Evolutionary conservation across 2,329 filamentous ascomycete genomes (phyloP), one percentile per base, ranked within the genome.

Genomic region (Xylariales sp.): DNA sequence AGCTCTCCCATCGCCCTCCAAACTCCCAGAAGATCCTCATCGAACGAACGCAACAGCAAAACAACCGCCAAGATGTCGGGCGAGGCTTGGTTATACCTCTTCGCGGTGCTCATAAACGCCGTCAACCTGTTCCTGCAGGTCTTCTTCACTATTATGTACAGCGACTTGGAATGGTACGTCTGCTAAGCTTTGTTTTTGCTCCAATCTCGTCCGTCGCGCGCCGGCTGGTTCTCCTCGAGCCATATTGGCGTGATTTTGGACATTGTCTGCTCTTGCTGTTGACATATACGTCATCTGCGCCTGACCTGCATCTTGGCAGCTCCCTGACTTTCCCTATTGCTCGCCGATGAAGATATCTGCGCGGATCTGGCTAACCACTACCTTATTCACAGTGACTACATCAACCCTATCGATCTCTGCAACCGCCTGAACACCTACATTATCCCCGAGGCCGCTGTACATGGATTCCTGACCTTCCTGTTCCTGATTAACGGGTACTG

Each of bases 91-190:
- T 76, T 98, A 65, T 98, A 94, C 74, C 83, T 98, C 57, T 78
- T 98, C 69, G 84, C 91, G 70, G 94, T 98, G 67, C 79, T 98
- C 64, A 94, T 98, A 76, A 98, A 98, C 74, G 93, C 93, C 73
- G 90, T 98, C 81, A 98, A 98, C 76, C 80, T 98, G 60, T 98
- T 98, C 70, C 78, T 98, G 41, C 94, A 98, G 74, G 93, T 98
- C 56, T 98, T 98, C 79, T 98, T 98, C 74, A 98, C 93, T 42
- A 98, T 98, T 62, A 98, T 98, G 94, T 98, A 97, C 73, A 95
- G 88, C 68, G 93, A 98, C 77, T 71, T 98, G 58, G 93, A 98
- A 85, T 98, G 93, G 90, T 95, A 73, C 59, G 87, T 75, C 29
- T 27, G 17, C 20, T 25, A 16, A 29, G 30, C 23, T 41, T 24